Base-by-base conservation (phyloP, 2,329 filamentous ascomycete genomes). In the Neopestalotiopsis rosae region DNA sequence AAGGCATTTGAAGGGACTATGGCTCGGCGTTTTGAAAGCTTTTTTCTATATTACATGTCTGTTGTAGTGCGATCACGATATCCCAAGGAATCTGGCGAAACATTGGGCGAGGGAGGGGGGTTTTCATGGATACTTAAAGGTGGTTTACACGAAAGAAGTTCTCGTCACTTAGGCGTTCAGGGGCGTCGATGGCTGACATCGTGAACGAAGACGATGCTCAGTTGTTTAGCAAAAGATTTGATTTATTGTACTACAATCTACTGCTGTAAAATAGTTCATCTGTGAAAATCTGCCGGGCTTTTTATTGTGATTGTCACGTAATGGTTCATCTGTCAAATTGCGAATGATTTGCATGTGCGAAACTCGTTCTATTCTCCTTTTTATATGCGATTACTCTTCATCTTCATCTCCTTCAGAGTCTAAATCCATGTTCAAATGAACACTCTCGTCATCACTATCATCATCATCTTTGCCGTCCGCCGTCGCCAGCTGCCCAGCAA, bases 391-490 rank as follows among this genome's bases (percentile, higher is more conserved):
- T n/a, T 24, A 59, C 59, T 67, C 52, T 17, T 61, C 65, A 40
- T 61, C 65, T 24, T 56, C 65, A 3, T 67, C 64, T 14, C 66
- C 52, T n/a, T 56, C 66, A 49, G 61, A 68, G 59, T 89, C 87
- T 10, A 90, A 76, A 61, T 88, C 87, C 86, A 89, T 89, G 67
- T 89, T 87, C 68, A 89, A 79, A 77, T 89, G 86, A 13, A 89
- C 84, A 69, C 87, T 89, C 67, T 84, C 86, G 68, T 88, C 86
- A 68, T 81, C 78, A 61, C 77, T 78, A 14, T 83, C 83, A 40
- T 83, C 81, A 24, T 84, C 83, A 0, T 80, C 83, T 4, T 80
- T 80, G 0, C 77, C 79, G 1, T 38, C 62, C 12, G 13, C 62
- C 32, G 45, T 40, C 40, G 66, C 58, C 13, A 58, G 14, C 57